Evolutionary conservation across 2,329 filamentous ascomycete species (phyloP).

Genomic region (Aotearoamyces nothofagi): DNA sequence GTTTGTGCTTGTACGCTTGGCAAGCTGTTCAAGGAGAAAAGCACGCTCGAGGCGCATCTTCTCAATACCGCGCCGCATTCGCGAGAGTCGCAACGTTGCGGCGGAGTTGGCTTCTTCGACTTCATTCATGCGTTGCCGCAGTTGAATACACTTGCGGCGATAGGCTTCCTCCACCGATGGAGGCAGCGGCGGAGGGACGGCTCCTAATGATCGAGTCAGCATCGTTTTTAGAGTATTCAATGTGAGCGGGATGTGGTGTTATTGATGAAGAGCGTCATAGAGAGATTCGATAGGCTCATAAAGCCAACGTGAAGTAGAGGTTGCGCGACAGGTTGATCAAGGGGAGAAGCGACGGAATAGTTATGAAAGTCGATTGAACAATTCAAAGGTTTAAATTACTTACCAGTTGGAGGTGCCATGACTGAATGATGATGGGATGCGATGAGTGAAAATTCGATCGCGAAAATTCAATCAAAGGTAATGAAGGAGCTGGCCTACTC

Average conservation of each 20-base stretch:
- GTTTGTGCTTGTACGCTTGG: constrained; percentile 58
- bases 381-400: constrained; percentile 6
- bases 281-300: too few relatives aligned
- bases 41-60: constrained; percentile 83
- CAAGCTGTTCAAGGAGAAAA: constrained; percentile 57
- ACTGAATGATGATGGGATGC: not conserved
- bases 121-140: constrained; percentile 82
- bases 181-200: constrained; percentile 47
- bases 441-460: too few relatives aligned
- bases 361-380: too few relatives aligned
- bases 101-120: constrained; percentile 86
- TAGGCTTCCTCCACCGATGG: constrained; percentile 94
- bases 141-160: constrained; percentile 87
- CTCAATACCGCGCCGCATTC: constrained; percentile 72
- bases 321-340: too few relatives aligned
- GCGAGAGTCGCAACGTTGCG: constrained; percentile 60
- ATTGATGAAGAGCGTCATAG: too few relatives aligned
- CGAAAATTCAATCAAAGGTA: too few relatives aligned
- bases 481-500: too few relatives aligned
- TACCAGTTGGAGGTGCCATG: constrained; percentile 15
- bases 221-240: too few relatives aligned
- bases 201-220: constrained; percentile 22
- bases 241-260: too few relatives aligned
- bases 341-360: too few relatives aligned
- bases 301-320: too few relatives aligned